Evolutionary conservation across 2,329 filamentous ascomycete genomes (phyloP), one percentile per base, ranked within the genome.

Genomic region (Ceratocystis lukuohia): DNA sequence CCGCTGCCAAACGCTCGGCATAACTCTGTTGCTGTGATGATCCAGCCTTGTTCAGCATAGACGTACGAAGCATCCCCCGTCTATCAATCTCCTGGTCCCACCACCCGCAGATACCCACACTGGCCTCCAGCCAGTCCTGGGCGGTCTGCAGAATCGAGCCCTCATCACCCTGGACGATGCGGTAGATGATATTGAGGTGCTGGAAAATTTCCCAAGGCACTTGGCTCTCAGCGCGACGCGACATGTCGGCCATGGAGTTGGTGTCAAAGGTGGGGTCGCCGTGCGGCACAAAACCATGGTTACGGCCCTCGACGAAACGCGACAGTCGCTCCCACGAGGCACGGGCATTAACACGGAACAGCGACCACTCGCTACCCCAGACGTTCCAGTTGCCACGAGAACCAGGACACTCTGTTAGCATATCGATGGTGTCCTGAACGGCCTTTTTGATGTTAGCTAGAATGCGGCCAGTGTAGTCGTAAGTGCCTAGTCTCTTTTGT

Each of bases 181-280:
- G 86, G 73, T 96, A 96, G 5, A 96, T 77, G 12, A 85, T 85
- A 70, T 88, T 84, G 65, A 97, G 78, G 70, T 88, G 91, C 73
- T 96, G 88, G 74, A 96, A 96, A 33, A 97, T 85, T 28, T 88
- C 85, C 89, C 89, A 96, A 0, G 92, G 93, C 44, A 96, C 87
- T 70, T 87, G 86, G 72, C 89, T 95, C 71, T 92, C 89, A 1
- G 91, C 91, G 75, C 88, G 89, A 78, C 89, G 74, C 75, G 88
- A 76, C 80, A 88, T 74, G 65, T 88, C 85, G 5, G 86, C 85
- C 71, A 85, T 75, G 70, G 84, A 76, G 46, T 73, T 70, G 45
- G 80, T 75, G 45, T 72, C 70, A 71, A 67, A 74, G 61, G 68
- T 71, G 63, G 70, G 46, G 25, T 72, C 80, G 53, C 73, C 86